These are phyloP conservation scores for Silene coronaria DNA, from an alignment of 179 eudicot species.

Conservation along the genomic window DNA sequence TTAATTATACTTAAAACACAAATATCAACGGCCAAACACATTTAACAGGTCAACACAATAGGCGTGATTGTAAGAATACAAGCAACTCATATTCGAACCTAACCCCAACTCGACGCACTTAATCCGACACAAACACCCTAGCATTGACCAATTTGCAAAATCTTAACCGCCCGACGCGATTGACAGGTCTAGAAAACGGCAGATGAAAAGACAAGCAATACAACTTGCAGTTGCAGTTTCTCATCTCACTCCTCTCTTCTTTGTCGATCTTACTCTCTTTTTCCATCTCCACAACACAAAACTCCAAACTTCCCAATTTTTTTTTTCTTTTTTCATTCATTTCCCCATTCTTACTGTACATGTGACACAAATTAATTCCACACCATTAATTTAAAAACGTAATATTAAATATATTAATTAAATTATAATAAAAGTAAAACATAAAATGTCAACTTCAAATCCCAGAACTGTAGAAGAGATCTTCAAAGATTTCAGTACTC, in stretches of 20 bases:
- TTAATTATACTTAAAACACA: no score
- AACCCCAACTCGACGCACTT: no score
- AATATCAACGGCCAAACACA: no score
- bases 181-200: no score
- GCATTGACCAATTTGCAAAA: no score
- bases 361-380: neutral
- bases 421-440: no score
- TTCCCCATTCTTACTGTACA: neutral
- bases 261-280: neutral
- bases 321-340: neutral
- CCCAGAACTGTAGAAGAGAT: constrained; percentile 79
- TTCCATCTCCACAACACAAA: neutral
- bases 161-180: no score
- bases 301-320: neutral
- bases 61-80: no score
- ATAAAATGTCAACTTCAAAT: constrained; percentile 23
- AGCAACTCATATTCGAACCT: no score
- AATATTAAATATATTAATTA: no score
- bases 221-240: neutral
- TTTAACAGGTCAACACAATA: no score
- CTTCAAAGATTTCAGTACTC: constrained; percentile 68
- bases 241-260: neutral
- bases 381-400: neutral
- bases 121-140: no score
- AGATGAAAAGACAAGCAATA: neutral